Percentiles rank a stretch among this genome's conserved stretches.
These are phyloP conservation scores for Colletotrichum cereale DNA, from an alignment of 2,329 filamentous ascomycete species.

Conservation along the genomic window DNA sequence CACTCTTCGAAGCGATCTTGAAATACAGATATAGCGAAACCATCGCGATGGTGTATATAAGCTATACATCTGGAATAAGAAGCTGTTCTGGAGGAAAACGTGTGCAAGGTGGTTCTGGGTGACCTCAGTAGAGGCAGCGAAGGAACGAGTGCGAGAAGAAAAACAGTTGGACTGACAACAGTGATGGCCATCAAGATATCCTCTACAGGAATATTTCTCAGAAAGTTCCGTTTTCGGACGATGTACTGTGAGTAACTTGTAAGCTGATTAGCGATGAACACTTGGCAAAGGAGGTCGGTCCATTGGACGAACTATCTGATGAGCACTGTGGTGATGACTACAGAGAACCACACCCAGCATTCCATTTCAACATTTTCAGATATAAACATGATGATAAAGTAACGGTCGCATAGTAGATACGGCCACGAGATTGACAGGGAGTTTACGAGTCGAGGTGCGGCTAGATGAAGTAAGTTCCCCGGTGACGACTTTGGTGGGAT, in stretches of 20 bases:
- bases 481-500: not conserved
- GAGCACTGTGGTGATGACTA: not conserved
- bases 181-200: not conserved
- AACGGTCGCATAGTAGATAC: no score
- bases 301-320: not conserved
- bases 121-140: not conserved
- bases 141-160: not conserved
- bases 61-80: not conserved
- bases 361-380: not conserved
- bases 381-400: not conserved
- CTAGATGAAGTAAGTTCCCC: not conserved
- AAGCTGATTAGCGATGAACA: not conserved
- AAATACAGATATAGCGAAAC: not conserved
- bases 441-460: no score
- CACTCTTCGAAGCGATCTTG: not conserved
- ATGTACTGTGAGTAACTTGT: not conserved
- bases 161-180: not conserved
- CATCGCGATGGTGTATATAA: not conserved
- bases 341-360: not conserved
- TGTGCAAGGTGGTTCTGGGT: not conserved
- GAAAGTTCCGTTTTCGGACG: not conserved
- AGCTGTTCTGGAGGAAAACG: accelerated
- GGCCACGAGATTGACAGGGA: not conserved
- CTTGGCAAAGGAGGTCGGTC: not conserved
- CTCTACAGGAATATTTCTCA: not conserved